These are phyloP conservation scores for Jackrogersella multiformis DNA, from an alignment of 495 filamentous ascomycete species.

Conservation along the genomic window DNA sequence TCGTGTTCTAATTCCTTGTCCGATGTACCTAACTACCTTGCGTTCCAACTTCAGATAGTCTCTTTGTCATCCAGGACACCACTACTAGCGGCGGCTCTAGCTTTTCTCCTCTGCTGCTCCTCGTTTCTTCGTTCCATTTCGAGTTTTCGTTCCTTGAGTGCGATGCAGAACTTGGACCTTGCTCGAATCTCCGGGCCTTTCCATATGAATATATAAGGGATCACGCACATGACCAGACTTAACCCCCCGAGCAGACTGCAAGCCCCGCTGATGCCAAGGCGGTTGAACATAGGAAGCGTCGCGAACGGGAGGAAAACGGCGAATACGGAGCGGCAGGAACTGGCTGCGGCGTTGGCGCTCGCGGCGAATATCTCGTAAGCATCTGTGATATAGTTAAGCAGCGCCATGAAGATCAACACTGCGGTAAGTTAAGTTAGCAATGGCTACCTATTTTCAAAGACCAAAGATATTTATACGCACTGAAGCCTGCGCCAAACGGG, in stretches of 20 bases:
- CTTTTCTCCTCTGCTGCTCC: slow-evolving; percentile 35
- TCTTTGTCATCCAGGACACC: slow-evolving; percentile 22
- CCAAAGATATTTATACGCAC: too few species aligned
- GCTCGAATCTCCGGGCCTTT: slow-evolving; percentile 52
- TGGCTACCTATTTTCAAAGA: background rate
- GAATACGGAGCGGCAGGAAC: slow-evolving; percentile 66
- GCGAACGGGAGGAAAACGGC: slow-evolving; percentile 68
- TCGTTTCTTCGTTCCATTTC: slow-evolving; percentile 50
- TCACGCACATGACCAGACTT: slow-evolving; percentile 49
- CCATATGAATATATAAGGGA: slow-evolving; percentile 56
- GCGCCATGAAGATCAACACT: slow-evolving; percentile 67
- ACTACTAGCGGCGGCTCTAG: background rate
- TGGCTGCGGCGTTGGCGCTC: slow-evolving; percentile 72
- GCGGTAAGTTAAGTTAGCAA: slow-evolving; percentile 1
- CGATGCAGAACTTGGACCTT: slow-evolving; percentile 50
- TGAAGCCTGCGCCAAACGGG: slow-evolving; percentile 74
- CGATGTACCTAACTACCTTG: too few species aligned
- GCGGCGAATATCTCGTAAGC: slow-evolving; percentile 80
- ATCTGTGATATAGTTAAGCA: slow-evolving; percentile 78
- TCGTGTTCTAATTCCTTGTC: background rate
- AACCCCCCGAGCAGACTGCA: slow-evolving; percentile 53
- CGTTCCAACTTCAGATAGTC: slow-evolving; percentile 9
- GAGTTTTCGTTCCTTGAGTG: slow-evolving; percentile 47
- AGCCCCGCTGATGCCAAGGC: slow-evolving; percentile 50
- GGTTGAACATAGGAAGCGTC: slow-evolving; percentile 51